Percentiles rank a stretch among this genome's conserved stretches.
phyloP scores from a whole-genome alignment of 768 basidiomycete genomes.

The Pleurotus eryngii region DNA sequence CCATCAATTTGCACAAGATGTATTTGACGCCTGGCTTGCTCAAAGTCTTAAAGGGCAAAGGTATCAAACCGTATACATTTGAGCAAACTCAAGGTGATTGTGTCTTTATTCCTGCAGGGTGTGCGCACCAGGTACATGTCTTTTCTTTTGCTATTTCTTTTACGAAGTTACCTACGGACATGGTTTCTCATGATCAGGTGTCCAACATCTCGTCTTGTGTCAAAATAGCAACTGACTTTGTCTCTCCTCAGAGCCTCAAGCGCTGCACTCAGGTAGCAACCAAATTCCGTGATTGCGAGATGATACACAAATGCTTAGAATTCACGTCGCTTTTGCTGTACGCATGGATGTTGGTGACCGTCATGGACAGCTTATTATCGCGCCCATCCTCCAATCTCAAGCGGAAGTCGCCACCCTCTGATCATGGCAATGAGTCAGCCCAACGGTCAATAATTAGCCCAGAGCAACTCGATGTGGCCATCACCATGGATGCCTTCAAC shows the following conservation, averaged over 20 bases:
- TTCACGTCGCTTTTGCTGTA: background rate
- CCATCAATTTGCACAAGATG: slow-evolving; percentile 3
- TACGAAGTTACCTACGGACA: background rate
- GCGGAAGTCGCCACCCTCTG: background rate
- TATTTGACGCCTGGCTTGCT: slow-evolving; percentile 32
- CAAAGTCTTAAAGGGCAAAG: slow-evolving; percentile 49
- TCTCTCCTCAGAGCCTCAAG: background rate
- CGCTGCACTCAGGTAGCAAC: background rate
- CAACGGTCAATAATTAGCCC: no score
- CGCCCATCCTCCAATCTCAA: background rate
- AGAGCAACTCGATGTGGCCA: no score
- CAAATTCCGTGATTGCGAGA: background rate
- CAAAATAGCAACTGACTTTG: slow-evolving; percentile 6
- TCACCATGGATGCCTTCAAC: no score
- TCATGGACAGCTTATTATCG: background rate
- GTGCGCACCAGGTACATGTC: slow-evolving; percentile 54
- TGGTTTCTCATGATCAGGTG: background rate
- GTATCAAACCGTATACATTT: slow-evolving; percentile 57
- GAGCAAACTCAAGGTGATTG: slow-evolving; percentile 73
- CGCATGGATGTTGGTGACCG: background rate
- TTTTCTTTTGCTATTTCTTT: background rate
- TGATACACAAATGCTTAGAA: background rate
- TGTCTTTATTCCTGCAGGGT: slow-evolving; percentile 74
- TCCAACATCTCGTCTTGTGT: slow-evolving; percentile 1
- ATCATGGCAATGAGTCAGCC: no score